Conservation (phyloP, 371 early-diverging fungal species). For the Mucor mucedo region DNA sequence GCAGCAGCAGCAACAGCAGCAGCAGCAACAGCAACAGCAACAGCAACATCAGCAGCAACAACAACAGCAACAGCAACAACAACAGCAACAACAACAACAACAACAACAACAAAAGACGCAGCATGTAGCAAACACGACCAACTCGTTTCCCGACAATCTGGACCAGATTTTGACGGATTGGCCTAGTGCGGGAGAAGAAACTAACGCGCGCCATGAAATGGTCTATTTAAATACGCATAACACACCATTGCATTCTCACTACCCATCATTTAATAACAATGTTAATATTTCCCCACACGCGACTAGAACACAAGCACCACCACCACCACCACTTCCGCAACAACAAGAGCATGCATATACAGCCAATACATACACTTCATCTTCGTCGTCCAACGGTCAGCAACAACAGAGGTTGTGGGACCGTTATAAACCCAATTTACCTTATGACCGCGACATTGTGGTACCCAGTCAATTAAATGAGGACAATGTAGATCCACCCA, state of each 20-base stretch:
- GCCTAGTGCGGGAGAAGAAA: neutral
- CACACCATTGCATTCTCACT: neutral
- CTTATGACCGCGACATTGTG: neutral
- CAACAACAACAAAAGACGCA: too few relatives aligned
- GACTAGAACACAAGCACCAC: neutral
- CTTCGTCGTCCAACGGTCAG: too few relatives aligned
- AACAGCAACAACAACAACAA: too few relatives aligned
- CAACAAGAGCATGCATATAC: too few relatives aligned
- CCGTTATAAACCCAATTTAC: neutral
- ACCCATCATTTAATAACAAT: neutral
- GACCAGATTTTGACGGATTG: neutral
- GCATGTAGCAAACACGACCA: too few relatives aligned
- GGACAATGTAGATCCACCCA: too few relatives aligned
- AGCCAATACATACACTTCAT: too few relatives aligned
- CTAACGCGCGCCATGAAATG: neutral
- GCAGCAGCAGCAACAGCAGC: neutral
- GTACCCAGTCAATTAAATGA: too few relatives aligned
- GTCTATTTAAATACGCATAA: conserved; percentile 1
- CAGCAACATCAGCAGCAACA: conserved; percentile 1
- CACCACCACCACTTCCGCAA: too few relatives aligned
- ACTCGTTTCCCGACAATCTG: too few relatives aligned
- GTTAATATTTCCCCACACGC: neutral
- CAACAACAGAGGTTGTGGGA: too few relatives aligned
- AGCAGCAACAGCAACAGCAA: conserved; percentile 1
- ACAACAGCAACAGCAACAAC: neutral